These are phyloP conservation scores for Magnaporthiopsis incrustans DNA, from an alignment of 2,329 filamentous ascomycete genomes.

Conservation along the genomic window DNA sequence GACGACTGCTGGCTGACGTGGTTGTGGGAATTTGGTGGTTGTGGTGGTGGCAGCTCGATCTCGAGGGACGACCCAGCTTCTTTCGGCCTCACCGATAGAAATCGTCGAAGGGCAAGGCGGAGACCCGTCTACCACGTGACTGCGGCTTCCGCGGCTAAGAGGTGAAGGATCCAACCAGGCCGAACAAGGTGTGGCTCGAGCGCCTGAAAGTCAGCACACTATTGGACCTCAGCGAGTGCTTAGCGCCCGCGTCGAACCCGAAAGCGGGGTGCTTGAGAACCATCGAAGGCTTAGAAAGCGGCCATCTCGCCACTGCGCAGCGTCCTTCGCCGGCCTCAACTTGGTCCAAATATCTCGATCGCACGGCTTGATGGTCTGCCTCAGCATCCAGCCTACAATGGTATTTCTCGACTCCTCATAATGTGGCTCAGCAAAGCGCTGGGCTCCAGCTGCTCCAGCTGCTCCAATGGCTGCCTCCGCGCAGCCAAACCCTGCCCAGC, in stretches of 20 bases:
- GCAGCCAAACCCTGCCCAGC: not conserved
- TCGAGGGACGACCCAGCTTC: not conserved
- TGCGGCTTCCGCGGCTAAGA: not conserved
- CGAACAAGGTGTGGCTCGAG: not conserved
- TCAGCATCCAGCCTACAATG: not conserved
- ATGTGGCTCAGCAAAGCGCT: not conserved
- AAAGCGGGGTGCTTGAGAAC: too few relatives aligned
- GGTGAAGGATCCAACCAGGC: not conserved
- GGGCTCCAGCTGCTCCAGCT: not conserved
- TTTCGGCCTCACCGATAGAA: not conserved
- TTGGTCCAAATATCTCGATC: not conserved
- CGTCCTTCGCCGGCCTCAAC: too few relatives aligned
- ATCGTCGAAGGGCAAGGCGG: not conserved
- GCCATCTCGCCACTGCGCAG: too few relatives aligned
- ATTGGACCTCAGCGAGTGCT: not conserved
- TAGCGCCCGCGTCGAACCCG: too few relatives aligned
- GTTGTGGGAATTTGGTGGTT: not conserved
- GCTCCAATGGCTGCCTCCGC: not conserved
- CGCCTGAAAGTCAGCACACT: not conserved
- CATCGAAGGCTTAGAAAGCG: not conserved
- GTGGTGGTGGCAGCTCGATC: not conserved
- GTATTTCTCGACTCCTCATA: not conserved
- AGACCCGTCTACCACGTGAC: not conserved
- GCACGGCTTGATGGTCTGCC: not conserved
- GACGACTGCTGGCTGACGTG: not conserved